Conservation (phyloP, 2,329 filamentous ascomycete genomes). For the Simplicillium sp. region DNA sequence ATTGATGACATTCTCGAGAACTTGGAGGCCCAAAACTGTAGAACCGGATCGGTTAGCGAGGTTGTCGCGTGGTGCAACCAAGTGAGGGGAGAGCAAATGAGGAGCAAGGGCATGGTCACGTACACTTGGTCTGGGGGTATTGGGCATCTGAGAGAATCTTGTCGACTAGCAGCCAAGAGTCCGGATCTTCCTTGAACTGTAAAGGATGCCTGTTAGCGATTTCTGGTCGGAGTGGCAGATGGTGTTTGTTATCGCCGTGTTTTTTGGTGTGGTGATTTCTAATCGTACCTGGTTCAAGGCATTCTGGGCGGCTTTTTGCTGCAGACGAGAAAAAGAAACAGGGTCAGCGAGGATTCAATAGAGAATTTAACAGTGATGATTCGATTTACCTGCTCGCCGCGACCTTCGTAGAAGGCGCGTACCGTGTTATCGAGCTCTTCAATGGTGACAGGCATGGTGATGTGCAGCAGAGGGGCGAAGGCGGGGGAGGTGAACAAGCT, state of each 20-base stretch:
- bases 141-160: slow-evolving; percentile 90
- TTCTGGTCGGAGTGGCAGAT: no score
- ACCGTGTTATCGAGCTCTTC: slow-evolving; percentile 94
- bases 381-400: slow-evolving; percentile 74
- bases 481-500: slow-evolving; percentile 14
- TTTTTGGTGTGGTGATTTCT: slow-evolving; percentile 3
- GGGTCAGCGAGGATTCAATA: slow-evolving; percentile 8
- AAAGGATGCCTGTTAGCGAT: slow-evolving; percentile 4
- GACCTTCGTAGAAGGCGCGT: slow-evolving; percentile 94
- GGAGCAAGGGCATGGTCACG: slow-evolving; percentile 20
- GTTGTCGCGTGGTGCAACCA: slow-evolving; percentile 7
- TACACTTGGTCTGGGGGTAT: slow-evolving; percentile 95
- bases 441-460: slow-evolving; percentile 62
- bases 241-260: not conserved
- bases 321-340: slow-evolving; percentile 1
- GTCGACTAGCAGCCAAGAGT: slow-evolving; percentile 95
- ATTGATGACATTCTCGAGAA: slow-evolving; percentile 96
- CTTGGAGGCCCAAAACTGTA: slow-evolving; percentile 83
- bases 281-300: slow-evolving; percentile 77
- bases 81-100: not conserved
- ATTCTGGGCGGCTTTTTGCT: slow-evolving; percentile 96
- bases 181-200: slow-evolving; percentile 97
- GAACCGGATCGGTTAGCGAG: slow-evolving; percentile 14
- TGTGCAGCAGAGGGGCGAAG: slow-evolving; percentile 19
- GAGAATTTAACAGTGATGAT: slow-evolving; percentile 5